A percentile compares a stretch with the other conserved stretches of the same genome.
phyloP scores from a whole-genome alignment of 495 filamentous ascomycete species.

The Neurospora pannonica region DNA sequence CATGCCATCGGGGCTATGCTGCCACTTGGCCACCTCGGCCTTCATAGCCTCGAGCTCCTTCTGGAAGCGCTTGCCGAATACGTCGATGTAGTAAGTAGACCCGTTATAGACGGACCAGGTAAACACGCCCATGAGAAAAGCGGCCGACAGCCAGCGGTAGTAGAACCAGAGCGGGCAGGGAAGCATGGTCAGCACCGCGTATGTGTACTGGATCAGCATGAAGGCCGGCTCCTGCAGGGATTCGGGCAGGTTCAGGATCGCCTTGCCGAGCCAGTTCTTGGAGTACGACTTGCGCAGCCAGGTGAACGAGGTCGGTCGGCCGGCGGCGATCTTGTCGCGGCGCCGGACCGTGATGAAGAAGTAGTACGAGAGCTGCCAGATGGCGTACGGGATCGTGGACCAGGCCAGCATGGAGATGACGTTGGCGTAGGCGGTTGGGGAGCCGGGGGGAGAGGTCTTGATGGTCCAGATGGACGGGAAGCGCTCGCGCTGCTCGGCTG shows the following conservation, averaged over 20 bases:
- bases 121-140: conserved; percentile 72
- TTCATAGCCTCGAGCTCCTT: conserved; percentile 89
- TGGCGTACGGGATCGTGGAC: conserved; percentile 82
- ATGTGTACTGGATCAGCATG: conserved; percentile 90
- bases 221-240: conserved; percentile 78
- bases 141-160: conserved; percentile 67
- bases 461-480: conserved; percentile 85
- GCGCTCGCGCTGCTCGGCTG: conserved; percentile 51
- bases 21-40: conserved; percentile 85
- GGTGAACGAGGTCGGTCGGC: conserved; percentile 91
- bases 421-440: conserved; percentile 64
- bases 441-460: conserved; percentile 59
- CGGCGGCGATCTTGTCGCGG: conserved; percentile 88
- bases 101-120: conserved; percentile 91
- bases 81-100: conserved; percentile 93
- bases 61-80: conserved; percentile 93
- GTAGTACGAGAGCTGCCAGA: conserved; percentile 91
- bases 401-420: conserved; percentile 81
- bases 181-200: conserved; percentile 85
- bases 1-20: conserved; percentile 42
- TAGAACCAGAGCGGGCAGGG: conserved; percentile 95
- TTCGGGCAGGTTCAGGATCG: conserved; percentile 70
- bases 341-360: conserved; percentile 87
- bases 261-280: conserved; percentile 74
- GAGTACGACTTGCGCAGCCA: conserved; percentile 89